phyloP scores from a whole-genome alignment of 1,139 yeast genomes.

The Wickerhamomyces sp. region DNA sequence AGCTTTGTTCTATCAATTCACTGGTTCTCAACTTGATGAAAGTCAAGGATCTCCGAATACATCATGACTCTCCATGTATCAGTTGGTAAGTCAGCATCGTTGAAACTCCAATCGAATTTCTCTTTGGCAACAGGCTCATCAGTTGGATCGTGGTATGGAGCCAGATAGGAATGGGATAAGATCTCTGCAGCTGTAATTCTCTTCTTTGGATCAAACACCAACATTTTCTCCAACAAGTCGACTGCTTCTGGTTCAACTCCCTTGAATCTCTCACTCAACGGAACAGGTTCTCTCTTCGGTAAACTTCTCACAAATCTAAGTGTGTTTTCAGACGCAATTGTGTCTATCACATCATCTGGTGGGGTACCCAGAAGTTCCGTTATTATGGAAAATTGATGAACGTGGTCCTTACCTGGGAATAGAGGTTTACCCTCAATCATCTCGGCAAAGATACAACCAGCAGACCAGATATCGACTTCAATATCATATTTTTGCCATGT shows the following conservation, averaged over 20 bases:
- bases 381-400: constrained; percentile 93
- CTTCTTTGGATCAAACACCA: constrained; percentile 90
- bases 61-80: constrained; percentile 99
- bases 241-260: constrained; percentile 91
- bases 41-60: constrained; percentile 94
- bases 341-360: constrained; percentile 91
- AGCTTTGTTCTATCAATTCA: background rate
- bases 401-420: constrained; percentile 98
- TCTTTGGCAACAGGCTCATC: constrained; percentile 95
- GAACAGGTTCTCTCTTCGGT: constrained; percentile 89
- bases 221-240: constrained; percentile 82
- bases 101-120: constrained; percentile 96
- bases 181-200: constrained; percentile 93
- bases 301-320: constrained; percentile 88
- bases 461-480: constrained; percentile 99
- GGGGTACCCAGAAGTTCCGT: constrained; percentile 96
- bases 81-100: constrained; percentile 95
- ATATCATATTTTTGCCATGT: constrained; percentile 99
- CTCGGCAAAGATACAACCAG: constrained; percentile 98
- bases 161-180: constrained; percentile 83
- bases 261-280: constrained; percentile 76
- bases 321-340: constrained; percentile 94
- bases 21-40: constrained; percentile 48
- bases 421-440: constrained; percentile 99
- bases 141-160: constrained; percentile 97